Conservation (phyloP, 352 stramenopile genomes). For the Phytophthora parvispora region DNA sequence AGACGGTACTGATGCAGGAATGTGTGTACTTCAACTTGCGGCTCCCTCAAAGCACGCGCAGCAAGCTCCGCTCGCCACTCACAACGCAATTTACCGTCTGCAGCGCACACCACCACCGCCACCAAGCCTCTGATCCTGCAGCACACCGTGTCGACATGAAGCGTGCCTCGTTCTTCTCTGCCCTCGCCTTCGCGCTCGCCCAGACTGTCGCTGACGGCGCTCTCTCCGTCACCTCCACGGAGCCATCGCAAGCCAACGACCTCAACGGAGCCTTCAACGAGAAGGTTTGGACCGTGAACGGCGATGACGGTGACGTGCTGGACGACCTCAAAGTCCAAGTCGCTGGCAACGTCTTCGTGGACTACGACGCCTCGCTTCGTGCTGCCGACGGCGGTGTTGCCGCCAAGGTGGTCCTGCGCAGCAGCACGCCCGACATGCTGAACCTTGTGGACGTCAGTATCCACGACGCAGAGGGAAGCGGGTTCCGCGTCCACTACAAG, state of each 20-base stretch:
- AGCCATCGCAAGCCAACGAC: constrained; percentile 3
- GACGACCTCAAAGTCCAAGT: constrained; percentile 32
- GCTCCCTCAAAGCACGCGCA: background rate
- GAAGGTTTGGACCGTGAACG: constrained; percentile 43
- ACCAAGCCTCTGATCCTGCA: background rate
- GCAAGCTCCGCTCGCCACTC: background rate
- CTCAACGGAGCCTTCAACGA: constrained; percentile 24
- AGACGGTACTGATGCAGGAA: constrained; percentile 1
- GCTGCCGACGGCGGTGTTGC: constrained; percentile 5
- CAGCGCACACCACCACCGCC: background rate
- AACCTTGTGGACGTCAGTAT: constrained; percentile 42
- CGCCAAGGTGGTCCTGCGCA: constrained; percentile 42
- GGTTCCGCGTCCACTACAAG: constrained; percentile 51
- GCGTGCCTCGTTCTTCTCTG: constrained; percentile 1
- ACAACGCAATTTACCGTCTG: constrained; percentile 29
- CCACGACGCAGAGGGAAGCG: constrained; percentile 25
- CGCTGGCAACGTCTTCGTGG: constrained; percentile 51
- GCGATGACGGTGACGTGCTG: constrained; percentile 18
- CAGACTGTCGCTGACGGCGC: constrained; percentile 1
- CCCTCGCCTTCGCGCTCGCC: constrained; percentile 8
- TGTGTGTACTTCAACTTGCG: constrained; percentile 31
- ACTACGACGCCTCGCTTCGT: constrained; percentile 41
- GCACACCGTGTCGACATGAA: constrained; percentile 10
- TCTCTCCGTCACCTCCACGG: constrained; percentile 22
- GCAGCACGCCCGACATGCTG: constrained; percentile 35